Evolutionary conservation across 169 alveolate species (phyloP).

Genomic region (Neospora caninum): DNA sequence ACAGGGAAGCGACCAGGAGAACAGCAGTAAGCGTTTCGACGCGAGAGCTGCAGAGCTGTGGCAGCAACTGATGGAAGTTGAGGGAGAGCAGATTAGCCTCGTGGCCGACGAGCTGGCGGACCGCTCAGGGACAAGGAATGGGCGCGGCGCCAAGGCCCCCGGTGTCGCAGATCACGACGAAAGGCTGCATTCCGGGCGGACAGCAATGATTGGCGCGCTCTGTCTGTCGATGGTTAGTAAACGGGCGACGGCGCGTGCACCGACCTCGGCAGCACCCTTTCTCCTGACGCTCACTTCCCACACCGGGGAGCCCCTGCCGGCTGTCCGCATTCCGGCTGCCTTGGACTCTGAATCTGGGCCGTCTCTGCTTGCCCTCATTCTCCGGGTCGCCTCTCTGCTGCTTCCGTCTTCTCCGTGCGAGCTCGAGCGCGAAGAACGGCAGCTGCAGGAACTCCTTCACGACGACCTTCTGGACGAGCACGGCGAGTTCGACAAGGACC

Average conservation of each 20-base stretch:
- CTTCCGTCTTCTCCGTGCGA: slow-evolving; percentile 49
- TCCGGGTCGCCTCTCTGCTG: slow-evolving; percentile 35
- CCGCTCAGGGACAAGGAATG: background rate
- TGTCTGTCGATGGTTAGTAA: background rate
- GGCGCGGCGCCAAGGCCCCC: background rate
- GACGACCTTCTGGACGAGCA: slow-evolving; percentile 52
- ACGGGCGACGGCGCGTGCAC: background rate
- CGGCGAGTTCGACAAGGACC: background rate
- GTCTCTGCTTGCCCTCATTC: slow-evolving; percentile 46
- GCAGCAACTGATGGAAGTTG: slow-evolving; percentile 12
- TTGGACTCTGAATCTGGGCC: slow-evolving; percentile 38
- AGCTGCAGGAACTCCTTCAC: slow-evolving; percentile 65
- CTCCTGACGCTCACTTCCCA: background rate
- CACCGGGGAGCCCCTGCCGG: background rate
- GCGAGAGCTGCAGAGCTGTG: background rate
- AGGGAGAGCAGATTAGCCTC: background rate
- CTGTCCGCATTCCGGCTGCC: slow-evolving; percentile 11
- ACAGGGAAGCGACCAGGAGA: background rate
- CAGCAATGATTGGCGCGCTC: background rate
- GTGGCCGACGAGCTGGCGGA: background rate
- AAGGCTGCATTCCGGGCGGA: background rate
- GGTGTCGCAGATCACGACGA: background rate
- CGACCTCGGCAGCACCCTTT: background rate
- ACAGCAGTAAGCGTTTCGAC: background rate
- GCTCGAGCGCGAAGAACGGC: slow-evolving; percentile 63